Evolutionary conservation across 306 rosid genomes (phyloP), one percentile per base, ranked within the genome.

Genomic region (Lagenaria siceraria): DNA sequence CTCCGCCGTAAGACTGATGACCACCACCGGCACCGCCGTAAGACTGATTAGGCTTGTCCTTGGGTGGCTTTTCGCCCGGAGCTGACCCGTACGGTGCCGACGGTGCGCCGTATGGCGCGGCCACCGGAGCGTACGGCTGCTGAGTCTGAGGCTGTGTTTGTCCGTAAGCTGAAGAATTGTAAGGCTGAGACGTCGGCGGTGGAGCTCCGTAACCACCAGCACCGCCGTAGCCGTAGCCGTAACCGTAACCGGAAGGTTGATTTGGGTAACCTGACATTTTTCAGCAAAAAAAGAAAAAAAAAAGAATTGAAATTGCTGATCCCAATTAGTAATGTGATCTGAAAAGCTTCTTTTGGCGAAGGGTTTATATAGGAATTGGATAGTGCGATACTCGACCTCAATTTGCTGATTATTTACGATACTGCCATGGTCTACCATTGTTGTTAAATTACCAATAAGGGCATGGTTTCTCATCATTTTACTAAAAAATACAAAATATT

Each of bases 221-320:
- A 6, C 59, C 5, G 56, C 58, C 76, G 76, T 22, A 15, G 59
- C 58, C 76, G 76, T 22, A 15, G 24, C 87, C 85, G 81, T 86
- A 83, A 13, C 87, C 88, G 79, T 82, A 81, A 27, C 83, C 86
- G 31, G 83, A 52, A 10, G 87, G 87, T 15, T 38, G 86, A 10
- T 85, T 80, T 14, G 82, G 82, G 75, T 88, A 85, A 14, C 92
- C 96, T 19, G 92, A 86, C 95, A 90, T 87, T 14, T 49, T 71
- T 18, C 53, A 68, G 21, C n/a, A n/a, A n/a, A n/a, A n/a, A n/a
- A n/a, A n/a, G n/a, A n/a, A n/a, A n/a, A 21, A 68, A 68, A 36
- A 4, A n/a, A 5, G 42, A 11, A 42, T 4, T 21, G 21, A 11
- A 69, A n/a, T 33, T 46, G 8, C 40, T 70, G 58, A 42, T 70